Evolutionary conservation across 306 rosid genomes (phyloP), one percentile per base, ranked within the genome.

Genomic region (Rubus parviflorus): DNA sequence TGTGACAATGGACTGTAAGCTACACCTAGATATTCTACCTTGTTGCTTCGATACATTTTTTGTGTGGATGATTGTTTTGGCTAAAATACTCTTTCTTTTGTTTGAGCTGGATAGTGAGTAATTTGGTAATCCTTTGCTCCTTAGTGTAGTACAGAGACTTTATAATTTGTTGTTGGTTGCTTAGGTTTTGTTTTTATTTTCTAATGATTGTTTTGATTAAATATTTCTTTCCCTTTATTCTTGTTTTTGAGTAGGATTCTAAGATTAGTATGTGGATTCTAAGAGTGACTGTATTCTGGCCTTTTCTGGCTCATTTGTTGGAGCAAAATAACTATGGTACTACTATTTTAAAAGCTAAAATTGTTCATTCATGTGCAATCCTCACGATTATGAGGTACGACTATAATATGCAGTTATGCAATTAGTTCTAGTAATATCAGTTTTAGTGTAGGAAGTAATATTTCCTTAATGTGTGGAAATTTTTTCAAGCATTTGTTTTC

Each of bases 1-100:
- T 81, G 89, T 95, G 77, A 92, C 86, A 72, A 73, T 92, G 68
- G 97, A 86, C 60, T 95, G 99, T 95, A 86, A 83, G 97, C 76
- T 80, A 64, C 68, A 71, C 6, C 48, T 54, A 22, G 40, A 46
- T 52, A 48, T 60, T 67, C 23, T 41, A 3, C 19, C 19, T 64
- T 8, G 54, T 66, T 60, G 56, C 57, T 61, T 5, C 67, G 13
- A 14, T 61, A 25, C 8, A 61, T 16, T 17, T 17, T 63, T 37
- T 38, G 16, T 37, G 23, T 37, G 23, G 69, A 37, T n/a, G 35
- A 16, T 23, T 22, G 14, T 58, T 23, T 57, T 9, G 46, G 7
- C 6, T 42, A 42, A 42, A 4, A 30, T 61, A 6, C 43, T 70
- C 12, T 9, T 42, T 12, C 48, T 40, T 25, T 72, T 63, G n/a